Evolutionary conservation across 1,284 basidiomycete species (phyloP), one percentile per base, ranked within the genome.

Genomic region (Coniferiporia weirii): DNA sequence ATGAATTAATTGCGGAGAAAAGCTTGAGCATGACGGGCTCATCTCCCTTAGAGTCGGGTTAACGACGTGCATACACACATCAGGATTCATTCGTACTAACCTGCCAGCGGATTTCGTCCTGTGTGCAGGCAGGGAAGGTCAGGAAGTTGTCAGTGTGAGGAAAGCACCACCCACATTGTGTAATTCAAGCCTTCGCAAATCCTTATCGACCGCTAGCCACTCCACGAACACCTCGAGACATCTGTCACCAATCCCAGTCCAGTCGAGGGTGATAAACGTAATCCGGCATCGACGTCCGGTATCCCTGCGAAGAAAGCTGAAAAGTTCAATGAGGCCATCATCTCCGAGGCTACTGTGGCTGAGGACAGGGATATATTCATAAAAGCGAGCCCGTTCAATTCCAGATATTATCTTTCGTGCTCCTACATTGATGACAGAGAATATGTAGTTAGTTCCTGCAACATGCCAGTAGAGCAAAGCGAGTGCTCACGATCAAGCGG

Each of bases 271-370:
- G 47, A 89, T 82, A 61, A 85, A 80, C 1, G 70, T 66, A 59
- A 89, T 74, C 54, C 69, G 71, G 66, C 83, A 75, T 57, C 70
- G 73, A 52, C 72, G 70, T 8, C 81, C 84, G 19, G 72, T 63
- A 13, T 71, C 63, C 4, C 83, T 82, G 36, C 72, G 69, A 6
- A 89, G 75, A 64, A 80, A 87, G 35, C 71, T 69, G 66, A 87
- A 85, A 5, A 89, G 69, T 8, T 73, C 69, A 32, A 74, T 72
- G 63, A 79, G 75, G n/a, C 86, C 87, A 13, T 80, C 78, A 64
- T 86, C 80, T 2, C 79, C 77, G 2, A 89, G 76, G 12, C 73
- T 63, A 63, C 85, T 88, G 62, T 84, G 79, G 7, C 81, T 79
- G 20, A 87, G 66, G 43, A 79, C 72, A n/a, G n/a, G n/a, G 47